A percentile compares a stretch with the other conserved stretches of the same genome.
These are phyloP conservation scores for Aspergillus ellipticus DNA, from an alignment of 495 filamentous ascomycete genomes.

Conservation along the genomic window DNA sequence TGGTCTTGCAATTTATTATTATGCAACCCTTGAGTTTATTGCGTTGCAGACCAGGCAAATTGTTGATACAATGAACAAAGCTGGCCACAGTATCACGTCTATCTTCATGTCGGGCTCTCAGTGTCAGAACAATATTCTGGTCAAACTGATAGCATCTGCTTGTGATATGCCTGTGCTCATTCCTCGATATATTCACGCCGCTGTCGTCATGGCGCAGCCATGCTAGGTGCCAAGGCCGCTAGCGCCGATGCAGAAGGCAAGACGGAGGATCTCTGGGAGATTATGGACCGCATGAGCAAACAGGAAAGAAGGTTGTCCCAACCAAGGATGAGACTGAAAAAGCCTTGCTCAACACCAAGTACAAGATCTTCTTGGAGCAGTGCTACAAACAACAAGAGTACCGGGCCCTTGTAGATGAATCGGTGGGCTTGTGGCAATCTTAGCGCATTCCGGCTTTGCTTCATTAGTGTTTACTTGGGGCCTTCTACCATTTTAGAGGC, in stretches of 20 bases:
- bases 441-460: not conserved
- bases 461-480: not conserved
- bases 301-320: conserved; percentile 77
- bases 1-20: conserved; percentile 85
- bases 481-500: not conserved
- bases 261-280: conserved; percentile 84
- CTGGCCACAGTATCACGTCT: conserved; percentile 78
- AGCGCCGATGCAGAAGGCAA: conserved; percentile 70
- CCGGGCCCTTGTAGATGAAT: conserved; percentile 62
- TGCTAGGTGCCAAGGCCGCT: conserved; percentile 94
- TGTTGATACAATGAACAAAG: conserved; percentile 82
- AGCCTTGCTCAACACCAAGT: conserved; percentile 79
- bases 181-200: conserved; percentile 86
- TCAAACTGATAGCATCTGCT: conserved; percentile 83
- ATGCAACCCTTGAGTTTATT: conserved; percentile 93
- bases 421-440: conserved; percentile 36
- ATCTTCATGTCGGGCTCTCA: conserved; percentile 99
- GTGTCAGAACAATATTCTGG: conserved; percentile 90
- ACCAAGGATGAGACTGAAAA: conserved; percentile 66
- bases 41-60: conserved; percentile 95
- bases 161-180: conserved; percentile 90
- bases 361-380: conserved; percentile 63
- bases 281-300: conserved; percentile 97
- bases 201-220: conserved; percentile 97
- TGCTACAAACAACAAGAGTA: conserved; percentile 63